Conservation (phyloP, 2,329 filamentous ascomycete genomes). For the Sarocladiaceae sp. region DNA sequence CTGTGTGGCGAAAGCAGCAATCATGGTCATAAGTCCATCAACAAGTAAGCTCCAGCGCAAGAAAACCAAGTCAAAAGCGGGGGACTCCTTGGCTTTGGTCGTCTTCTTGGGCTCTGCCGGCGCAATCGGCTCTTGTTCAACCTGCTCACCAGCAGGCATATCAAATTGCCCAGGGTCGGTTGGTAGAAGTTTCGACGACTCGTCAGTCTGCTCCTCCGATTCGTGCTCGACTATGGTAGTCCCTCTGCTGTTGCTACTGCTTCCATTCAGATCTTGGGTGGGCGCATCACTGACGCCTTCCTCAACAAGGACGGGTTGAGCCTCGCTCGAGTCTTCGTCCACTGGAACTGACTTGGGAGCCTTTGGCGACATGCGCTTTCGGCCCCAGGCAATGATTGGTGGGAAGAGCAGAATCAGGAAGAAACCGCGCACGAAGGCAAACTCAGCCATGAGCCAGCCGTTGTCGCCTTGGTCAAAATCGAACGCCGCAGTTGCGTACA, state of each 20-base stretch:
- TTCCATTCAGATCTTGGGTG: not conserved
- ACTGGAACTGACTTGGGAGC: too few relatives aligned
- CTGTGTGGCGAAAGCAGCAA: slow-evolving; percentile 54
- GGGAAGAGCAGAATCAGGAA: slow-evolving; percentile 51
- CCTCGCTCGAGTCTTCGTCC: not conserved
- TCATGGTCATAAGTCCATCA: slow-evolving; percentile 58
- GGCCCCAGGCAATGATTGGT: slow-evolving; percentile 43
- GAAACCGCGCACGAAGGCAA: slow-evolving; percentile 45
- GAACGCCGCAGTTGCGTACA: slow-evolving; percentile 52
- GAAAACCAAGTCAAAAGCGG: slow-evolving; percentile 61
- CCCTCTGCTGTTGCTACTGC: slow-evolving; percentile 5
- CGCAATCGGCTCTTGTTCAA: slow-evolving; percentile 38
- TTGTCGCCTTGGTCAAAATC: slow-evolving; percentile 50
- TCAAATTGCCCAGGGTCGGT: slow-evolving; percentile 35
- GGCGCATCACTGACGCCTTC: not conserved
- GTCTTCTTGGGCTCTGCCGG: slow-evolving; percentile 21
- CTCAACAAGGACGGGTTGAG: too few relatives aligned
- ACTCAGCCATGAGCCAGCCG: slow-evolving; percentile 50
- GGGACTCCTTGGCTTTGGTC: slow-evolving; percentile 33
- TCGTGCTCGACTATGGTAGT: slow-evolving; percentile 6
- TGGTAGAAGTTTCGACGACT: slow-evolving; percentile 19
- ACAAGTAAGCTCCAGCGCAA: slow-evolving; percentile 58
- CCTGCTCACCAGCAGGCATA: slow-evolving; percentile 30
- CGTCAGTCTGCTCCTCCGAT: slow-evolving; percentile 11
- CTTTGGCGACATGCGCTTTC: slow-evolving; percentile 11